These are phyloP conservation scores for Candida maltosa DNA, from an alignment of 805 yeast species.

Conservation along the genomic window DNA sequence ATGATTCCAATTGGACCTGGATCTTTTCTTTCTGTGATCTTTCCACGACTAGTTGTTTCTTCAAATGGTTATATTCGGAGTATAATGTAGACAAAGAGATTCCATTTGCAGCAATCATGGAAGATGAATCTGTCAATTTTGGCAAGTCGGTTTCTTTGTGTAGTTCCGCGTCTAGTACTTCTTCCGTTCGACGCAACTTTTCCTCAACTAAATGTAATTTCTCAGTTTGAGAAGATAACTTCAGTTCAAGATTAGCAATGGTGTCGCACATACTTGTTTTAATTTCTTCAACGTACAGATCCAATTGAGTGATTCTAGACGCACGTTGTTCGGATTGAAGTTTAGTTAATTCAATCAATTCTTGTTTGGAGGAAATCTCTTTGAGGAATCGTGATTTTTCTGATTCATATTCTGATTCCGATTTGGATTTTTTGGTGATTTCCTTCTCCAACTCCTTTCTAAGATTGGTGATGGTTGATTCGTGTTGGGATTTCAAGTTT, in stretches of 20 bases:
- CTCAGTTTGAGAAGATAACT: conserved; percentile 30
- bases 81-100: conserved; percentile 65
- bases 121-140: conserved; percentile 55
- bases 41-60: conserved; percentile 66
- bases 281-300: conserved; percentile 41
- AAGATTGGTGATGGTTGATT: conserved; percentile 44
- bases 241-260: conserved; percentile 30
- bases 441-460: conserved; percentile 39
- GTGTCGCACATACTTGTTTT: conserved; percentile 35
- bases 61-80: conserved; percentile 60
- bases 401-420: conserved; percentile 28
- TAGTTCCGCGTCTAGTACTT: conserved; percentile 36
- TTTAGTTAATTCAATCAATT: conserved; percentile 55
- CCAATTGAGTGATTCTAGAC: conserved; percentile 52
- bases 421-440: conserved; percentile 14
- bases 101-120: conserved; percentile 43
- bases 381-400: conserved; percentile 45
- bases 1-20: conserved; percentile 65
- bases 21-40: conserved; percentile 67
- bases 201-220: conserved; percentile 32
- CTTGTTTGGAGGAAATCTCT: conserved; percentile 51
- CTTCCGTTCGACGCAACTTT: conserved; percentile 37
- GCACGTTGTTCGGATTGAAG: conserved; percentile 49
- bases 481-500: conserved; percentile 35
- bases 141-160: conserved; percentile 38